Conservation (phyloP, 2,329 filamentous ascomycete genomes). For the Plenodomus lindquistii region DNA sequence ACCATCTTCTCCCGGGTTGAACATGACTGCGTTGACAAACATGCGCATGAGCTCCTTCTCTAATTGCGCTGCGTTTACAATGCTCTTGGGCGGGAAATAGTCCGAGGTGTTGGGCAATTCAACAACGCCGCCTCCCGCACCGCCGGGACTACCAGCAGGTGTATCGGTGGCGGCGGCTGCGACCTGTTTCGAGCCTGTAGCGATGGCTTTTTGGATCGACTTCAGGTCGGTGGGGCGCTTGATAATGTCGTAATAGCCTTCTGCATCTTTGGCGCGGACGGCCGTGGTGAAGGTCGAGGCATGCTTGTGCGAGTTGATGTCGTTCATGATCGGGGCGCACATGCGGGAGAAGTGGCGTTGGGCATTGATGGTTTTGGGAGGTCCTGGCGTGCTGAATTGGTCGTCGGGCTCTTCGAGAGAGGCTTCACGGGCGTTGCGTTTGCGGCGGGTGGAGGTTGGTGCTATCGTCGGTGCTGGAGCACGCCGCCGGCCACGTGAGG, state of each 20-base stretch:
- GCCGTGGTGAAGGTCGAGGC: slow-evolving; percentile 55
- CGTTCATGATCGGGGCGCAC: slow-evolving; percentile 54
- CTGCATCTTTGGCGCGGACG: slow-evolving; percentile 55
- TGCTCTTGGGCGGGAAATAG: slow-evolving; percentile 80
- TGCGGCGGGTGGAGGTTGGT: slow-evolving; percentile 47
- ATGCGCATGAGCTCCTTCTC: slow-evolving; percentile 94
- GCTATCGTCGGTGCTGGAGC: slow-evolving; percentile 16
- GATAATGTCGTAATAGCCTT: slow-evolving; percentile 58
- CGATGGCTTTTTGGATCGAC: slow-evolving; percentile 54
- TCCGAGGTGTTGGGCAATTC: slow-evolving; percentile 71
- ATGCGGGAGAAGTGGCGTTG: slow-evolving; percentile 55
- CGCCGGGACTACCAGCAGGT: slow-evolving; percentile 64
- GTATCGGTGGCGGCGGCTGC: slow-evolving; percentile 55
- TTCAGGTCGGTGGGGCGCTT: slow-evolving; percentile 57
- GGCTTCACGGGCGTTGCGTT: slow-evolving; percentile 42
- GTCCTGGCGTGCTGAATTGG: slow-evolving; percentile 28
- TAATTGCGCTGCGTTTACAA: slow-evolving; percentile 90
- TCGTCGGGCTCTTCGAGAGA: slow-evolving; percentile 40
- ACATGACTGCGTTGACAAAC: slow-evolving; percentile 99
- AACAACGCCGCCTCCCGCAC: slow-evolving; percentile 47
- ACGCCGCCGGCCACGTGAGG: slow-evolving; percentile 36
- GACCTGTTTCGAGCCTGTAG: slow-evolving; percentile 62
- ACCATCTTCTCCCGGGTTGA: slow-evolving; percentile 88
- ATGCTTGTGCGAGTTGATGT: slow-evolving; percentile 56
- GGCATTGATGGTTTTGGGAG: slow-evolving; percentile 45